phyloP scores from a whole-genome alignment of 495 filamentous ascomycete species.

The Talaromyces ruber region DNA sequence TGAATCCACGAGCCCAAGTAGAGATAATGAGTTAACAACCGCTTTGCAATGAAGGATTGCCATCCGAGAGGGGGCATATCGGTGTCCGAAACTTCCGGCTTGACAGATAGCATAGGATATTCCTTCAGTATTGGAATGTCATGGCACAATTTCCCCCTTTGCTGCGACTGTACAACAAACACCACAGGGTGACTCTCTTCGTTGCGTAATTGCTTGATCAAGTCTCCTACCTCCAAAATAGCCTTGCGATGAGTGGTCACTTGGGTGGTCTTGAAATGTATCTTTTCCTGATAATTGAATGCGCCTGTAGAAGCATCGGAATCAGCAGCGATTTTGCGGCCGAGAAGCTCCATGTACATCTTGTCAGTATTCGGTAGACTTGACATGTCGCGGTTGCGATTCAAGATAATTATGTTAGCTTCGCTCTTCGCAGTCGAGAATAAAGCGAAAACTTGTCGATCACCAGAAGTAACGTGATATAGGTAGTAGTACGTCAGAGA shows the following conservation, averaged over 20 bases:
- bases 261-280: slow-evolving; percentile 78
- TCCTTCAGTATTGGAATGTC: slow-evolving; percentile 79
- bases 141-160: slow-evolving; percentile 68
- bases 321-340: slow-evolving; percentile 51
- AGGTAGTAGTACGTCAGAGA: slow-evolving; percentile 76
- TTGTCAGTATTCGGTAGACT: slow-evolving; percentile 85
- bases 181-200: slow-evolving; percentile 74
- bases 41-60: slow-evolving; percentile 82
- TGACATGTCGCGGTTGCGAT: slow-evolving; percentile 67
- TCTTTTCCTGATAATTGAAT: slow-evolving; percentile 78
- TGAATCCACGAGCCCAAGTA: slow-evolving; percentile 85
- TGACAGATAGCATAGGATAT: slow-evolving; percentile 72
- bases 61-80: slow-evolving; percentile 86
- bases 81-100: slow-evolving; percentile 75
- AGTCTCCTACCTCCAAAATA: slow-evolving; percentile 73
- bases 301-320: slow-evolving; percentile 66
- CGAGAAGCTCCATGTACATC: slow-evolving; percentile 73
- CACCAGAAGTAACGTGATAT: slow-evolving; percentile 84
- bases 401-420: slow-evolving; percentile 78
- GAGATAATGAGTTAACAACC: slow-evolving; percentile 82
- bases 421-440: slow-evolving; percentile 78
- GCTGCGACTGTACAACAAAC: slow-evolving; percentile 85
- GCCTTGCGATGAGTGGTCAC: slow-evolving; percentile 85
- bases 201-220: slow-evolving; percentile 77
- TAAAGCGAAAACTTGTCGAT: slow-evolving; percentile 84